Conservation (phyloP, 306 rosid species). For the Rosa multiflora region DNA sequence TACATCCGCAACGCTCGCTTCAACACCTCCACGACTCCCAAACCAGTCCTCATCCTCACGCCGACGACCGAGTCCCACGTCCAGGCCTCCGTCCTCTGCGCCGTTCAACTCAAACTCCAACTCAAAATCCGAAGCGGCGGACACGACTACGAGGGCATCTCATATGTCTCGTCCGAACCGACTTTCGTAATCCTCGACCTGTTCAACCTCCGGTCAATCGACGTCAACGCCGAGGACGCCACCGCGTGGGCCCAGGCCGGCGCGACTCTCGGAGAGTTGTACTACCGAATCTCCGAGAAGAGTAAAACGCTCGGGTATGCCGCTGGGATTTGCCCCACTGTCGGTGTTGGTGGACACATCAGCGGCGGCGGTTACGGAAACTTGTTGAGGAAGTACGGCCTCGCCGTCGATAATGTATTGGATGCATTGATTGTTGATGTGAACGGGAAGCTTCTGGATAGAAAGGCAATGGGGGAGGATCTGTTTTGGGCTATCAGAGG, state of each 20-base stretch:
- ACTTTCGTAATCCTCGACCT: constrained; percentile 70
- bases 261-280: constrained; percentile 73
- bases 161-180: constrained; percentile 52
- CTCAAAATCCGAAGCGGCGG: constrained; percentile 81
- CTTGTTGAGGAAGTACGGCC: constrained; percentile 62
- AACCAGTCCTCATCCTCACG: constrained; percentile 63
- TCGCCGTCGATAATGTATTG: constrained; percentile 59
- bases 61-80: constrained; percentile 54
- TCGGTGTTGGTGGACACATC: constrained; percentile 81
- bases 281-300: constrained; percentile 59
- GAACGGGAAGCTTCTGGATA: constrained; percentile 55
- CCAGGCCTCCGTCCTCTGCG: constrained; percentile 54
- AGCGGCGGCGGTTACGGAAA: constrained; percentile 85
- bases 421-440: constrained; percentile 69
- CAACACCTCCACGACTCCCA: constrained; percentile 65
- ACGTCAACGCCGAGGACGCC: constrained; percentile 40
- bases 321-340: constrained; percentile 67
- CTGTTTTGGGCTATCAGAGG: constrained; percentile 85
- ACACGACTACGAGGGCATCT: constrained; percentile 74
- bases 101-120: constrained; percentile 44
- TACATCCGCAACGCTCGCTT: constrained; percentile 75
- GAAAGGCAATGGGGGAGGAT: constrained; percentile 66
- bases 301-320: constrained; percentile 68
- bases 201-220: constrained; percentile 53
- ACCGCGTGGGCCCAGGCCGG: constrained; percentile 61